Percentiles rank a stretch among this genome's conserved stretches.
Evolutionary conservation across 495 filamentous ascomycete species (phyloP).

Genomic region (Xanthoparmelia taractica): DNA sequence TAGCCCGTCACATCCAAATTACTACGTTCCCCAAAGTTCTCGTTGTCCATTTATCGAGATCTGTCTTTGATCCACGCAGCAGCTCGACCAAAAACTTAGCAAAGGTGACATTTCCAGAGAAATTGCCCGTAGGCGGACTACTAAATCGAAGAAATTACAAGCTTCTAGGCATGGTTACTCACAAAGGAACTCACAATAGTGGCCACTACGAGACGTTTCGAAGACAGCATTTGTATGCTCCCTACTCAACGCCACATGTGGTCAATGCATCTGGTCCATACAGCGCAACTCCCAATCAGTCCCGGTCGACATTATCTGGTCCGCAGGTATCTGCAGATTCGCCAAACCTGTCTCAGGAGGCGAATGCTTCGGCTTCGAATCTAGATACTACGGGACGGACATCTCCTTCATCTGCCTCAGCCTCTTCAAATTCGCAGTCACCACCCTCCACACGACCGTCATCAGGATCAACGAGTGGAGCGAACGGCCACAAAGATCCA

Average conservation of each 20-base stretch:
- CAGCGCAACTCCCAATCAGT: conserved; percentile 47
- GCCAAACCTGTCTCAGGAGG: conserved; percentile 10
- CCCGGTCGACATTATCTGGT: conserved; percentile 37
- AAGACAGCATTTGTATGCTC: conserved; percentile 67
- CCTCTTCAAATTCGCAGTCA: conserved; percentile 29
- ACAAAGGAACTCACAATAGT: conserved; percentile 92
- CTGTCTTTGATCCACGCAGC: conserved; percentile 68
- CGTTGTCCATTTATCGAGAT: conserved; percentile 85
- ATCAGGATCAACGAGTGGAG: conserved; percentile 11
- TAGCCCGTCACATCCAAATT: conserved; percentile 79
- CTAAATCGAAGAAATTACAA: conserved; percentile 72
- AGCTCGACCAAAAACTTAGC: conserved; percentile 86
- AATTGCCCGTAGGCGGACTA: conserved; percentile 69
- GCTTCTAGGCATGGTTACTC: conserved; percentile 79
- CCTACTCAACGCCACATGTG: conserved; percentile 72
- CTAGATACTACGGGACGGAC: conserved; percentile 4
- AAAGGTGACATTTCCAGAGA: conserved; percentile 86
- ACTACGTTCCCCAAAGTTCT: conserved; percentile 79
- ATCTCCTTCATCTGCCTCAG: conserved; percentile 33
- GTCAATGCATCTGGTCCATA: conserved; percentile 65
- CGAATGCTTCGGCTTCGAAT: conserved; percentile 16
- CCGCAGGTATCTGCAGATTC: conserved; percentile 30
- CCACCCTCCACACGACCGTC: conserved; percentile 24
- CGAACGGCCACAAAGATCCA: neutral
- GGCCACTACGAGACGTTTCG: conserved; percentile 97